Evolutionary conservation across 2,329 filamentous ascomycete species (phyloP).

Genomic region (Colletotrichum melonis): DNA sequence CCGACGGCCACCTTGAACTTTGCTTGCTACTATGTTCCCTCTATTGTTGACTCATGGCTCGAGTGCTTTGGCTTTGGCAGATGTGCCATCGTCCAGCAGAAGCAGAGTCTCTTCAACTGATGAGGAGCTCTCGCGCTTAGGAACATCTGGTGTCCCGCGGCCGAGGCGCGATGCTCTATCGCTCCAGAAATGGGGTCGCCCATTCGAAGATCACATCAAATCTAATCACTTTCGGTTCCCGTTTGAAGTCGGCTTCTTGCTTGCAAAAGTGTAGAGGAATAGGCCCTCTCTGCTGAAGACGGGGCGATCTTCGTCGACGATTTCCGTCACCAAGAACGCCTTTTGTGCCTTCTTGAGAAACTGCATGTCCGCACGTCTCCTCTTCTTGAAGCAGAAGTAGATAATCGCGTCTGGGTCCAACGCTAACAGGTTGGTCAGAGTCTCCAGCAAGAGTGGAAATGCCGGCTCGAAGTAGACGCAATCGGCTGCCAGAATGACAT

Average conservation of each 20-base stretch:
- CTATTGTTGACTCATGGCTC: not conserved
- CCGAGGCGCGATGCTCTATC: not conserved
- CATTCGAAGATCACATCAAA: not conserved
- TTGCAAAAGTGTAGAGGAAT: conserved; percentile 70
- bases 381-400: conserved; percentile 95
- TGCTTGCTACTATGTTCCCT: not conserved
- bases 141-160: not conserved
- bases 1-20: not conserved
- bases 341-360: conserved; percentile 80
- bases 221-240: not conserved
- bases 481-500: conserved; percentile 92
- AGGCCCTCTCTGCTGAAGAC: conserved; percentile 68
- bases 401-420: conserved; percentile 74
- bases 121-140: not conserved
- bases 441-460: conserved; percentile 87
- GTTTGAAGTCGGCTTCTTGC: conserved; percentile 42
- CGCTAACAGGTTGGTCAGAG: conserved; percentile 78
- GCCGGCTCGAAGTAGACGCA: conserved; percentile 98
- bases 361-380: conserved; percentile 82
- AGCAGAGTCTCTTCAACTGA: not conserved
- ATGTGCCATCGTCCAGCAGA: not conserved
- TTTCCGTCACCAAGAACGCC: conserved; percentile 71
- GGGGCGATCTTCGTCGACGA: conserved; percentile 70
- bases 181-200: not conserved
- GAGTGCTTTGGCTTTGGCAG: not conserved